phyloP scores from a whole-genome alignment of 1,139 yeast species.

The Kodamaea suecica region DNA sequence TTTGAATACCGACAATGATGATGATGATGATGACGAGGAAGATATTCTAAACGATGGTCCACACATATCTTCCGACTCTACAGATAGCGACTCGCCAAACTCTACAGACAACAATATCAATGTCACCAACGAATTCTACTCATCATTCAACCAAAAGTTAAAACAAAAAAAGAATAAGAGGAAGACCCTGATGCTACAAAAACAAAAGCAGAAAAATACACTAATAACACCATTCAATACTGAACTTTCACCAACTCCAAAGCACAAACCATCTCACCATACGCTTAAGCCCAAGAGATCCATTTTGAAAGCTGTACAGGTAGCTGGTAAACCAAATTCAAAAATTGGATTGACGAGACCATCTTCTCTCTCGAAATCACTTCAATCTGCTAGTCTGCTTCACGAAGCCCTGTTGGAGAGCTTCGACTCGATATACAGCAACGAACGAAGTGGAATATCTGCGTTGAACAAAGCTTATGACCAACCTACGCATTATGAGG shows the following conservation, averaged over 20 bases:
- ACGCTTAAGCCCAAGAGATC: conserved; percentile 41
- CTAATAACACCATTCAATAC: conserved; percentile 5
- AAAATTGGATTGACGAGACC: neutral
- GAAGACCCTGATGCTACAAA: conserved; percentile 5
- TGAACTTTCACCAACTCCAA: conserved; percentile 39
- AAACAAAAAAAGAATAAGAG: conserved; percentile 15
- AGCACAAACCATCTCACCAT: conserved; percentile 45
- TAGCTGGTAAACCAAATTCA: neutral
- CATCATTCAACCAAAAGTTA: conserved; percentile 19
- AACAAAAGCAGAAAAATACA: conserved; percentile 6
- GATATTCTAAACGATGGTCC: conserved; percentile 3
- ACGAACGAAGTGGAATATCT: conserved; percentile 14
- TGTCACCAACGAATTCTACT: conserved; percentile 25
- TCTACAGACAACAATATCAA: conserved; percentile 16
- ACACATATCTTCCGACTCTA: conserved; percentile 22
- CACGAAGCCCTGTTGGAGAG: neutral
- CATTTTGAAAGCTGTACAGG: conserved; percentile 28
- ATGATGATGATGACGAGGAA: conserved; percentile 15
- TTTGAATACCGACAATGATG: conserved; percentile 22
- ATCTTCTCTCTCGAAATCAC: neutral
- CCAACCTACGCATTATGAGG: conserved; percentile 5
- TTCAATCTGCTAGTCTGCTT: neutral
- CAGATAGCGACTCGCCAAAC: conserved; percentile 21
- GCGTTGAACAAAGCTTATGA: conserved; percentile 17
- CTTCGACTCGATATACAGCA: conserved; percentile 6